These are phyloP conservation scores for Xylariaceae sp. DNA, from an alignment of 2,329 filamentous ascomycete genomes.

Conservation along the genomic window DNA sequence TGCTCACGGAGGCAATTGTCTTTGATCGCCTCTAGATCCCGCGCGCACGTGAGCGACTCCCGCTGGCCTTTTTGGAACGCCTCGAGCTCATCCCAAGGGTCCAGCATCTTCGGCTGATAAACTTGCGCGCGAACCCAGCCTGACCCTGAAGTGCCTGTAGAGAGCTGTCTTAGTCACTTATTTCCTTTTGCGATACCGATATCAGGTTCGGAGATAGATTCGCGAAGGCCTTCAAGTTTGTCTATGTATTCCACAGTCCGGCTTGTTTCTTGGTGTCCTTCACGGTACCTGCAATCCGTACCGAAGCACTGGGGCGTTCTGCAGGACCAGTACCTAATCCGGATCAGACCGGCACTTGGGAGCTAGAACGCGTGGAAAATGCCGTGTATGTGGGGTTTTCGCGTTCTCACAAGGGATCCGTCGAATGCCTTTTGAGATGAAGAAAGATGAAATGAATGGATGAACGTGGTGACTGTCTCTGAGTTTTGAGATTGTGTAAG, in stretches of 20 bases:
- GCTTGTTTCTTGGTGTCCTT: not conserved
- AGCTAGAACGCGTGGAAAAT: not conserved
- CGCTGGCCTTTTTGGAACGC: slow-evolving; percentile 29
- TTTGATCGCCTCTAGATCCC: slow-evolving; percentile 41
- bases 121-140: not conserved
- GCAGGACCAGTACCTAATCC: not conserved
- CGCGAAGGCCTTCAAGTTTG: not conserved
- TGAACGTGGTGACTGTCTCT: not conserved
- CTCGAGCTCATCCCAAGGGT: slow-evolving; percentile 33
- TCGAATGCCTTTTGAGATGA: not conserved
- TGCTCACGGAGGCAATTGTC: slow-evolving; percentile 40
- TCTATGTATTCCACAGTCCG: no score
- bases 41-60: slow-evolving; percentile 31
- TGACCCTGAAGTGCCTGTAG: not conserved
- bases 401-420: not conserved
- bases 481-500: not conserved
- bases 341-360: no score
- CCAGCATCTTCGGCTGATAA: slow-evolving; percentile 25
- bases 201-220: not conserved
- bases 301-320: not conserved
- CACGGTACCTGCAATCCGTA: not conserved
- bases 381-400: not conserved
- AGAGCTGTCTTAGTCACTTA: not conserved
- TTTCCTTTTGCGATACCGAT: not conserved
- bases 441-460: not conserved